Evolutionary conservation across 2,329 filamentous ascomycete genomes (phyloP), one percentile per base, ranked within the genome.

Genomic region (Xylaria multiplex): DNA sequence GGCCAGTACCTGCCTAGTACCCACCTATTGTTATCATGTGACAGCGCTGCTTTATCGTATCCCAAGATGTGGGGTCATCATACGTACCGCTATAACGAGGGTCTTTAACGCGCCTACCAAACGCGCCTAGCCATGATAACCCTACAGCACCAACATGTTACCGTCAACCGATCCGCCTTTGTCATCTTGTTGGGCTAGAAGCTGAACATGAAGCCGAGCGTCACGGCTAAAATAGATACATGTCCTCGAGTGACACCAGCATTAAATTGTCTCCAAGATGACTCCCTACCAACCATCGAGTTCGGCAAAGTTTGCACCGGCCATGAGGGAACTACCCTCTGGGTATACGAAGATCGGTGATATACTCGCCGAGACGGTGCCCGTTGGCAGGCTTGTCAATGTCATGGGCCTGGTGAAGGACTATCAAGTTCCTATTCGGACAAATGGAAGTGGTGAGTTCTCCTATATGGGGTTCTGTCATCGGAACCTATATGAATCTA

Each of bases 381-480:
- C 69, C 8, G 16, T 70, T 30, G 69, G 74, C 32, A 70, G 48
- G 1, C 64, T 80, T 6, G 81, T 89, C 69, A 90, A 82, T 77
- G 79, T 96, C 46, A 84, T 93, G 57, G 93, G 93, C 1, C 78
- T 95, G 4, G 86, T 95, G 3, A 86, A 87, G 58, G 91, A 95
- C 71, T 84, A 83, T 55, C 83, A 87, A 63, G 77, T 82, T 0
- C 85, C 88, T 0, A 81, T 81, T 0, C 62, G 75, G 11, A 88
- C 88, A 1, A 80, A 67, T 60, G 84, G 85, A 24, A 73, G 76
- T 27, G 90, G 91, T 84, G 78, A 70, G 61, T 63, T 11, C 5
- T 42, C 42, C 45, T 53, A 30, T 54, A 6, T 45, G 1, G 30
- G 48, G 40, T 35, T 54, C 9, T 50, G 52, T 24, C 52, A 27